Evolutionary conservation across 139 green algal species (phyloP).

Genomic region (Mesotaenium endlicherianum): DNA sequence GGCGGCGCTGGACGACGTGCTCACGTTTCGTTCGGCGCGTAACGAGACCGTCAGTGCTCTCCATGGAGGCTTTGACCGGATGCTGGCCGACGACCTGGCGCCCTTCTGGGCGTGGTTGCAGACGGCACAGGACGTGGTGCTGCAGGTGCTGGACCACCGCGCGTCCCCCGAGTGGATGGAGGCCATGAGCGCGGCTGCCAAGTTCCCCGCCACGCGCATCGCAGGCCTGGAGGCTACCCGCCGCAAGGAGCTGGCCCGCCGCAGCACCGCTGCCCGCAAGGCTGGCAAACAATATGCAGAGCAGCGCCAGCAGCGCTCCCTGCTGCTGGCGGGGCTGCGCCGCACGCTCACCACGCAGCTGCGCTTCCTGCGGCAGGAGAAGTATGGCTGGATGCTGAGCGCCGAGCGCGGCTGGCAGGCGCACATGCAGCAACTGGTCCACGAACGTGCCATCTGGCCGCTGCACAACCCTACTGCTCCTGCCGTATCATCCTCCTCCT

Average conservation of each 20-base stretch:
- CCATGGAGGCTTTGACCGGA: conserved; percentile 35
- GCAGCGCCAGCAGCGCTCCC: not conserved
- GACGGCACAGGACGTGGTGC: conserved; percentile 8
- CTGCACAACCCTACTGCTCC: not conserved
- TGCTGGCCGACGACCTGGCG: conserved; percentile 11
- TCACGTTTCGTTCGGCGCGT: conserved; percentile 1
- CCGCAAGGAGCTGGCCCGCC: conserved; percentile 21
- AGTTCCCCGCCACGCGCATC: not conserved
- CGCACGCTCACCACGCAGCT: not conserved
- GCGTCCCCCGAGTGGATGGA: conserved; percentile 28
- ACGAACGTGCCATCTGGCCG: conserved; percentile 28
- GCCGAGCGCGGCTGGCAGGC: conserved; percentile 16
- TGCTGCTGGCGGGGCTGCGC: not conserved
- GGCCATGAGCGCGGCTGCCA: conserved; percentile 1
- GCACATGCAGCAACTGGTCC: conserved; percentile 5
- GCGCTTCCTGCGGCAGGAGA: conserved; percentile 7
- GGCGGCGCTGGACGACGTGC: conserved; percentile 12
- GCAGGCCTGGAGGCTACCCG: conserved; percentile 18
- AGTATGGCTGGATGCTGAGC: conserved; percentile 25
- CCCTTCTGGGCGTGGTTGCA: conserved; percentile 38
- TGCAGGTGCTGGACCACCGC: conserved; percentile 6
- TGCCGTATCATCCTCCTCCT: not conserved
- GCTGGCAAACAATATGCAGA: not conserved
- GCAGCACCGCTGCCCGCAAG: not conserved
- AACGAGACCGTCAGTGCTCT: conserved; percentile 25